Evolutionary conservation across 179 eudicot genomes (phyloP).

Genomic region (Beta corolliflora): DNA sequence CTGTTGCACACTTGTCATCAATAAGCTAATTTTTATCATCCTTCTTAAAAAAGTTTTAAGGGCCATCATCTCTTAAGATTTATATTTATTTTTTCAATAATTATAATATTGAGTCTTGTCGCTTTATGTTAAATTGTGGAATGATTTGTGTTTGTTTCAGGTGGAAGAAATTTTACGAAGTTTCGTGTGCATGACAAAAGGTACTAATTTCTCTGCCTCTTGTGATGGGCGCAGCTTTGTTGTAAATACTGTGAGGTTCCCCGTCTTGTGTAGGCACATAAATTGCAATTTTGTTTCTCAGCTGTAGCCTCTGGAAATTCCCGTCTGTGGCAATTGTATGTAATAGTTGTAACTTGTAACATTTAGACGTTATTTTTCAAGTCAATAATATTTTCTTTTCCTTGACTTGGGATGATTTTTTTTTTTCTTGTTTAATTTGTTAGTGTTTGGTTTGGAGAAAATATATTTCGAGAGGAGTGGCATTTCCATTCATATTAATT

Average conservation of each 20-base stretch:
- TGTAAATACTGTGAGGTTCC: slow-evolving; percentile 33
- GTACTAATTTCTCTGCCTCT: slow-evolving; percentile 20
- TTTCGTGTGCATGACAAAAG: slow-evolving; percentile 22
- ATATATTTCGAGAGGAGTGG: too few relatives aligned
- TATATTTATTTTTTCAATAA: background rate
- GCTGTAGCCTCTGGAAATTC: slow-evolving; percentile 21
- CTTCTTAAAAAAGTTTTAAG: too few relatives aligned
- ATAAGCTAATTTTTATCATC: background rate
- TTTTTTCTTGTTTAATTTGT: background rate
- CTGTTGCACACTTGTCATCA: too few relatives aligned
- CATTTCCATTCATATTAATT: too few relatives aligned
- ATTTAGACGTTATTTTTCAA: background rate
- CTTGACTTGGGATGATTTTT: background rate
- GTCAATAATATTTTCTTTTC: slow-evolving; percentile 11
- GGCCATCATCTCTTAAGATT: background rate
- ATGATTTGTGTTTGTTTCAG: slow-evolving; percentile 24
- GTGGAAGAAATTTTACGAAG: slow-evolving; percentile 21
- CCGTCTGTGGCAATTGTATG: slow-evolving; percentile 22
- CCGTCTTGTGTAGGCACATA: slow-evolving; percentile 35
- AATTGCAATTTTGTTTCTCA: slow-evolving; percentile 31
- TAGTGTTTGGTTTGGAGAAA: too few relatives aligned
- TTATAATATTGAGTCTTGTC: background rate
- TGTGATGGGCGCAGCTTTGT: slow-evolving; percentile 32
- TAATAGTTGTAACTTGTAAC: slow-evolving; percentile 14
- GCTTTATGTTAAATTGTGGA: background rate